A percentile compares a stretch with the other conserved stretches of the same genome.
phyloP scores from a whole-genome alignment of 1,284 basidiomycete genomes.

The Pterulicium gracile region DNA sequence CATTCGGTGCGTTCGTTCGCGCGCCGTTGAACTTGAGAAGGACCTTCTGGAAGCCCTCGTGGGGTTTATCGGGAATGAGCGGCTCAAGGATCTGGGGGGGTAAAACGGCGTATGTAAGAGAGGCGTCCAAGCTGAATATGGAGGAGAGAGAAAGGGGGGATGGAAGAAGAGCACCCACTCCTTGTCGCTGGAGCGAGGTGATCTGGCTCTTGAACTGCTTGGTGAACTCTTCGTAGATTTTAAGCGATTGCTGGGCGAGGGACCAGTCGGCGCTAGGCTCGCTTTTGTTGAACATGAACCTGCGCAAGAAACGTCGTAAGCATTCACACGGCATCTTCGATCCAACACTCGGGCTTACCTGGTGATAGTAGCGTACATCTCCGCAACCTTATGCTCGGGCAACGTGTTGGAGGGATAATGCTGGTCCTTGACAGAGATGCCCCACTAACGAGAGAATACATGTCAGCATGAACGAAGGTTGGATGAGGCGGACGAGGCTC shows the following conservation, averaged over 20 bases:
- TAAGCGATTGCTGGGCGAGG: constrained; percentile 34
- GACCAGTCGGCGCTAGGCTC: constrained; percentile 48
- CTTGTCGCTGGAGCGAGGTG: constrained; percentile 10
- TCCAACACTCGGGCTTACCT: background rate
- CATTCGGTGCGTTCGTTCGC: constrained; percentile 8
- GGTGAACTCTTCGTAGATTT: constrained; percentile 30
- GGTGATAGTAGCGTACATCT: background rate
- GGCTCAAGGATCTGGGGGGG: background rate
- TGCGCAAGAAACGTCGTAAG: constrained; percentile 14
- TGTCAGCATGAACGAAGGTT: too few species aligned
- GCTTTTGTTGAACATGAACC: constrained; percentile 52
- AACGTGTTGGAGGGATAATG: constrained; percentile 29
- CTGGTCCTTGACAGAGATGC: constrained; percentile 50
- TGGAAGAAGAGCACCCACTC: constrained; percentile 7
- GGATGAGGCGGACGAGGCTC: too few species aligned
- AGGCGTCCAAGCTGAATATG: constrained; percentile 6
- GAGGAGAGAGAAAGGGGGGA: constrained; percentile 6
- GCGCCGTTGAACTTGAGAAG: constrained; percentile 15
- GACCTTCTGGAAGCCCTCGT: constrained; percentile 7
- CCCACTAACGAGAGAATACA: constrained; percentile 22
- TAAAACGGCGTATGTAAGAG: too few species aligned
- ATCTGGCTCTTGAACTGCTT: constrained; percentile 31
- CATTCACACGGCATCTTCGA: background rate
- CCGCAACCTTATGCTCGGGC: background rate
- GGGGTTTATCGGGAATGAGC: background rate